Conservation (phyloP, 192 early-diverging fungal species). For the Coemansia sp. region DNA sequence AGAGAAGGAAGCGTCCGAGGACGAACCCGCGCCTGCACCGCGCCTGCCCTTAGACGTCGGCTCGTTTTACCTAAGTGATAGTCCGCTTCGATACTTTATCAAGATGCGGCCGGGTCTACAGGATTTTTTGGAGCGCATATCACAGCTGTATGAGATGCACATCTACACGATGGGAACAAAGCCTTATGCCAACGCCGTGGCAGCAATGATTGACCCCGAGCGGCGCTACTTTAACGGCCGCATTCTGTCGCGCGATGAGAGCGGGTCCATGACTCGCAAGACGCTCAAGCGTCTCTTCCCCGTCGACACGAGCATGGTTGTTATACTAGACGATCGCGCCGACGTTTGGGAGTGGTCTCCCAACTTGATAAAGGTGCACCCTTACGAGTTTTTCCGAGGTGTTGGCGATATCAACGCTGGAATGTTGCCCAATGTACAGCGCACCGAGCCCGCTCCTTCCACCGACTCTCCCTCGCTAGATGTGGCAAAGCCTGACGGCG, state of each 20-base stretch:
- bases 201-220: slow-evolving; percentile 83
- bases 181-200: slow-evolving; percentile 88
- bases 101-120: slow-evolving; percentile 85
- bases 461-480: not conserved
- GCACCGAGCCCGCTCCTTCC: slow-evolving; percentile 2
- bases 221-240: slow-evolving; percentile 78
- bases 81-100: slow-evolving; percentile 72
- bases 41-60: slow-evolving; percentile 65
- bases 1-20: not conserved
- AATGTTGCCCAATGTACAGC: slow-evolving; percentile 29
- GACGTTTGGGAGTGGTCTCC: slow-evolving; percentile 95
- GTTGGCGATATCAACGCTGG: slow-evolving; percentile 96
- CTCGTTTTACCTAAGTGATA: slow-evolving; percentile 73
- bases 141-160: slow-evolving; percentile 86
- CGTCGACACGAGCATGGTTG: slow-evolving; percentile 93
- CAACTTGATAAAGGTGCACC: slow-evolving; percentile 85
- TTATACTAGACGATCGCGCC: slow-evolving; percentile 91
- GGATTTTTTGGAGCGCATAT: slow-evolving; percentile 73
- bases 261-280: slow-evolving; percentile 79
- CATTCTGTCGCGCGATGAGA: slow-evolving; percentile 93
- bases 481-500: not conserved
- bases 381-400: slow-evolving; percentile 93
- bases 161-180: slow-evolving; percentile 99
- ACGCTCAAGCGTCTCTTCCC: slow-evolving; percentile 87
- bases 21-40: slow-evolving; percentile 3